Base-by-base conservation (phyloP, 1,284 basidiomycete species). In the Porodaedalea pini region DNA sequence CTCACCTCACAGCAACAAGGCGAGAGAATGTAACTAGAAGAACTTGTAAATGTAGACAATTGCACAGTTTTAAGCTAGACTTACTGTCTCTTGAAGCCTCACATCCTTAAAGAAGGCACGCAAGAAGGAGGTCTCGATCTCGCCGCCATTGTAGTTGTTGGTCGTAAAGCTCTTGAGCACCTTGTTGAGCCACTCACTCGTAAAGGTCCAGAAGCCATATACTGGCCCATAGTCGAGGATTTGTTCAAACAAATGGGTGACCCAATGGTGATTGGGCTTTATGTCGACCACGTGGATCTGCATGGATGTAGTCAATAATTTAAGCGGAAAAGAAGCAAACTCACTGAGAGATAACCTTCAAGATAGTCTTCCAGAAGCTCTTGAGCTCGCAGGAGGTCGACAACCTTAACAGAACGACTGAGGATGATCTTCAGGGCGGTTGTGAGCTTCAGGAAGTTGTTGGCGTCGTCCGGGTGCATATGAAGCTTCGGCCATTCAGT, bases 181-280 rank as follows among this genome's bases (percentile, higher is more conserved):
- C 31, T 63, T 63, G 49, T 64, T 64, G 13, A 64, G 54, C 1
- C 61, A 50, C 31, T 64, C 62, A 2, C 44, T 36, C 6, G 60
- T 49, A 52, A 64, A 64, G 0, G 56, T 48, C 63, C 63, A 64
- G 41, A 63, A 61, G 6, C 52, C 54, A 50, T 62, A 61, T n/a
- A 63, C 54, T 13, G 63, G 63, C 1, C 63, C 62, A 25, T 52
- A 64, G 13, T 61, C 57, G 3, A 32, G 32, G 15, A 64, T 58
- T 37, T 64, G 62, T 7, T 54, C 47, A 11, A 58, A 31, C 2
- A 59, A 36, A 45, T 64, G 63, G 8, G 32, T 49, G 7, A 40
- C 45, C 51, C 58, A 64, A 55, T 64, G 63, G 19, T 57, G 56
- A 40, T 62, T 64, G 21, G 58, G 61, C 41, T 56, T 62, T 32